These are phyloP conservation scores for Helianthus tuberosus DNA, from an alignment of 129 eudicot genomes.

Conservation along the genomic window DNA sequence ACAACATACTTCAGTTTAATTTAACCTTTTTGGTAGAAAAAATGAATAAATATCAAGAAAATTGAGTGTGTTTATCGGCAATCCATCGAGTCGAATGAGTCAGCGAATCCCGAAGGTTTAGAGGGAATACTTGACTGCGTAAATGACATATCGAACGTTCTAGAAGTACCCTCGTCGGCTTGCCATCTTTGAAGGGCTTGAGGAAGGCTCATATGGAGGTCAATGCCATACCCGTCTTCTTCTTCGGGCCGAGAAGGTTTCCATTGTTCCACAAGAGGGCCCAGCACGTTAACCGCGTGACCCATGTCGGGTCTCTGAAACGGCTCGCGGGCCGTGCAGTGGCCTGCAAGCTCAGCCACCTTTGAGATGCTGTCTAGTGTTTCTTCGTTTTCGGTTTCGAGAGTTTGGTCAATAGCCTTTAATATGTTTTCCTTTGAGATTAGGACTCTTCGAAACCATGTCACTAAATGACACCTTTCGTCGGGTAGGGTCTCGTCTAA, in stretches of 20 bases:
- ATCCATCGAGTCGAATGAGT: slow-evolving; percentile 70
- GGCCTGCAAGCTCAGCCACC: slow-evolving; percentile 71
- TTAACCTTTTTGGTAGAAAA: slow-evolving; percentile 22
- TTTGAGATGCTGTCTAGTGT: slow-evolving; percentile 50
- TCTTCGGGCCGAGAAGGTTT: slow-evolving; percentile 57
- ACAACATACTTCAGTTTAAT: slow-evolving; percentile 20
- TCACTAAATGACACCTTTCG: slow-evolving; percentile 54
- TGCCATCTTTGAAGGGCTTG: slow-evolving; percentile 94
- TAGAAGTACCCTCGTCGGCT: slow-evolving; percentile 87
- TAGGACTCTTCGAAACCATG: slow-evolving; percentile 60
- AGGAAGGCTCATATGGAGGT: slow-evolving; percentile 83
- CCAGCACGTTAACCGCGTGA: slow-evolving; percentile 52
- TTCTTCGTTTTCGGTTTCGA: slow-evolving; percentile 55
- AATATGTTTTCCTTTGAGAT: slow-evolving; percentile 50
- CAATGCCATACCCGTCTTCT: slow-evolving; percentile 70
- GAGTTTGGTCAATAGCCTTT: slow-evolving; percentile 50
- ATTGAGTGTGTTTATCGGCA: slow-evolving; percentile 52
- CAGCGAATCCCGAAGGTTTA: slow-evolving; percentile 80
- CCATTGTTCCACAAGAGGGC: slow-evolving; percentile 67
- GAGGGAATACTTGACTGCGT: slow-evolving; percentile 76
- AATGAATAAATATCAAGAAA: slow-evolving; percentile 41
- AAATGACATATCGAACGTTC: slow-evolving; percentile 61
- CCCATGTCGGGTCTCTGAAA: slow-evolving; percentile 65
- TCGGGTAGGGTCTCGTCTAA: slow-evolving; percentile 52
- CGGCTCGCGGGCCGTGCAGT: slow-evolving; percentile 66